Percentiles rank a stretch among this genome's conserved stretches.
These are phyloP conservation scores for Chytriomyces hyalinus DNA, from an alignment of 192 early-diverging fungal species.

Conservation along the genomic window DNA sequence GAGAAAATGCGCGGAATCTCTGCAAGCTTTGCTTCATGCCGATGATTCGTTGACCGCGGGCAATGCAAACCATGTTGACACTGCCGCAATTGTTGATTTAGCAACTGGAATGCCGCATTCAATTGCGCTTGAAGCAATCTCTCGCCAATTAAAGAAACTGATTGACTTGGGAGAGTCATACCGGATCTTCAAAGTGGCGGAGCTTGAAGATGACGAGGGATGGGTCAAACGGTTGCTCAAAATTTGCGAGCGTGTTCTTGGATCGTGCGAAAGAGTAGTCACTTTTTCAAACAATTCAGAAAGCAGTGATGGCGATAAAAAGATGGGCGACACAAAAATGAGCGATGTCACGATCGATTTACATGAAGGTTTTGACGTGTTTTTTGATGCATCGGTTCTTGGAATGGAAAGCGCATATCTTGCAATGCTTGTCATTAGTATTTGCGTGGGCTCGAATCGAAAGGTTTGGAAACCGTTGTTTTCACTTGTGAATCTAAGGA, in stretches of 20 bases:
- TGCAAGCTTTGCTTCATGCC: constrained; percentile 5
- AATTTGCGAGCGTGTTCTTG: constrained; percentile 11
- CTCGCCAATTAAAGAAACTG: not conserved
- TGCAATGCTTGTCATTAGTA: not conserved
- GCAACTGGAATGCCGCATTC: not conserved
- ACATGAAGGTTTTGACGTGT: not conserved
- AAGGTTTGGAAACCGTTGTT: not conserved
- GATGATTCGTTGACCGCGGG: constrained; percentile 6
- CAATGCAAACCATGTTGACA: not conserved
- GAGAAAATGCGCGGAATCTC: not conserved
- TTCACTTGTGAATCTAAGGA: no score
- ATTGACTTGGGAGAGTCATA: not conserved
- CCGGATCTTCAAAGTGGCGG: not conserved
- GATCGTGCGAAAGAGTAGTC: not conserved
- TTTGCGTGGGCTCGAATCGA: not conserved
- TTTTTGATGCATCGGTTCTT: constrained; percentile 2
- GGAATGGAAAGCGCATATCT: constrained; percentile 7
- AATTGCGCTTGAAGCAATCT: constrained; percentile 1
- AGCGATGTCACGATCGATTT: not conserved
- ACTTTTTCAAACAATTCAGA: not conserved
- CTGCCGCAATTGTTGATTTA: not conserved
- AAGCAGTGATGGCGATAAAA: not conserved
- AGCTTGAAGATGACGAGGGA: constrained; percentile 15
- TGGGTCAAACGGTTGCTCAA: not conserved
- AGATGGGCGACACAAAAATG: not conserved